Conservation (phyloP, 2,329 filamentous ascomycete genomes). For the Graphium sp. region DNA sequence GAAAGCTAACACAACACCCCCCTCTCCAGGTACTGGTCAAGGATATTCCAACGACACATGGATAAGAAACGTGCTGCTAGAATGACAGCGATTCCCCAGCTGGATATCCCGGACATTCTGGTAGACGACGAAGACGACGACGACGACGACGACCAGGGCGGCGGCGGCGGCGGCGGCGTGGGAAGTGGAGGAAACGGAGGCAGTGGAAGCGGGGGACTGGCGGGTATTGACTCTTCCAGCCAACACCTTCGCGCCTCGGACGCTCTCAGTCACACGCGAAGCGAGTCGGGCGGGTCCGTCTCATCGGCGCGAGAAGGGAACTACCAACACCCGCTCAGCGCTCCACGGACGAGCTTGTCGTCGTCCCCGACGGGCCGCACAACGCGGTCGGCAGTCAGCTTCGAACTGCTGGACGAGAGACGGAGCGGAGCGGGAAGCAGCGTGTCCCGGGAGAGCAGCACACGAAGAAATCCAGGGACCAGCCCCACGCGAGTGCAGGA, state of each 20-base stretch:
- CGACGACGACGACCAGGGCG: constrained; percentile 11
- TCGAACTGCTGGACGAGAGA: constrained; percentile 30
- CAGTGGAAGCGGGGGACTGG: constrained; percentile 1
- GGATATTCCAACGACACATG: constrained; percentile 61
- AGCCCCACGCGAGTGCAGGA: constrained; percentile 65
- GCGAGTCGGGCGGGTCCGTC: constrained; percentile 18
- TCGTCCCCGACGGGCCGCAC: constrained; percentile 21
- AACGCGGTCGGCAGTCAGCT: constrained; percentile 38
- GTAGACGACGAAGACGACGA: constrained; percentile 60
- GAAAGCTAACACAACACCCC: background rate
- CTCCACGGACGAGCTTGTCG: constrained; percentile 28
- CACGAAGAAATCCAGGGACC: constrained; percentile 52
- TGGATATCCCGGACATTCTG: constrained; percentile 77
- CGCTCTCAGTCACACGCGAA: constrained; percentile 15
- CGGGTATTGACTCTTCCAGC: too few relatives aligned
- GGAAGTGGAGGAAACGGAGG: background rate
- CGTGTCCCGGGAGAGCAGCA: constrained; percentile 24
- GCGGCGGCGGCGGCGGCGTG: too few relatives aligned
- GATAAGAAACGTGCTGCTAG: constrained; percentile 57
- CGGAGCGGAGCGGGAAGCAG: constrained; percentile 1
- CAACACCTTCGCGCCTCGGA: constrained; percentile 13
- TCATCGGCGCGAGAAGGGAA: constrained; percentile 16
- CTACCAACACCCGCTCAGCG: constrained; percentile 32
- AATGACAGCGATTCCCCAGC: constrained; percentile 61
- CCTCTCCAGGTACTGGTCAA: constrained; percentile 52